phyloP scores from a whole-genome alignment of 2,329 filamentous ascomycete species.

The Coleophoma cylindrospora region DNA sequence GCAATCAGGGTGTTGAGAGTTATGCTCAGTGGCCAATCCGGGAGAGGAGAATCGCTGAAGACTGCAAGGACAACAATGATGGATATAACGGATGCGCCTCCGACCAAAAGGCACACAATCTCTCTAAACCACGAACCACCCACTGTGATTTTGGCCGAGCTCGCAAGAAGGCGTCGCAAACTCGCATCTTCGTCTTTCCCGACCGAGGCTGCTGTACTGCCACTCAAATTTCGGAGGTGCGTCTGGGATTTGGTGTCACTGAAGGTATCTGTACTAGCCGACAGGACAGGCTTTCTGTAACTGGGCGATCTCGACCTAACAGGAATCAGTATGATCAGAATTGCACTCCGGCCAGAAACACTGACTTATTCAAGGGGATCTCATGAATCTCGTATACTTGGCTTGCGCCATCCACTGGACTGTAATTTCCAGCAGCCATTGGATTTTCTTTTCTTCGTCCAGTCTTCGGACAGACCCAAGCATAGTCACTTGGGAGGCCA shows the following conservation, averaged over 20 bases:
- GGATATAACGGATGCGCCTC: neutral
- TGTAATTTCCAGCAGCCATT: neutral
- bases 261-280: neutral
- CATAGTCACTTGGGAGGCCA: too few relatives aligned
- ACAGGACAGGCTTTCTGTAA: neutral
- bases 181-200: neutral
- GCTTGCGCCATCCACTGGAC: neutral
- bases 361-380: neutral
- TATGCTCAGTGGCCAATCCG: conserved; percentile 26
- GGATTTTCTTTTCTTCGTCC: too few relatives aligned
- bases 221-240: neutral
- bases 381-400: neutral
- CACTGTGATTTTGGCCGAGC: neutral
- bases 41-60: conserved; percentile 21
- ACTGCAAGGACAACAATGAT: conserved; percentile 27
- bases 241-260: neutral
- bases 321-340: neutral
- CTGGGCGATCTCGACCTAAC: neutral
- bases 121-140: neutral
- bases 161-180: neutral
- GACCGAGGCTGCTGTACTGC: neutral
- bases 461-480: too few relatives aligned
- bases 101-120: neutral
- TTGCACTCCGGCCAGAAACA: neutral
- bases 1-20: conserved; percentile 27